phyloP scores from a whole-genome alignment of 2,329 filamentous ascomycete genomes.

The Emydomyces testavorans region DNA sequence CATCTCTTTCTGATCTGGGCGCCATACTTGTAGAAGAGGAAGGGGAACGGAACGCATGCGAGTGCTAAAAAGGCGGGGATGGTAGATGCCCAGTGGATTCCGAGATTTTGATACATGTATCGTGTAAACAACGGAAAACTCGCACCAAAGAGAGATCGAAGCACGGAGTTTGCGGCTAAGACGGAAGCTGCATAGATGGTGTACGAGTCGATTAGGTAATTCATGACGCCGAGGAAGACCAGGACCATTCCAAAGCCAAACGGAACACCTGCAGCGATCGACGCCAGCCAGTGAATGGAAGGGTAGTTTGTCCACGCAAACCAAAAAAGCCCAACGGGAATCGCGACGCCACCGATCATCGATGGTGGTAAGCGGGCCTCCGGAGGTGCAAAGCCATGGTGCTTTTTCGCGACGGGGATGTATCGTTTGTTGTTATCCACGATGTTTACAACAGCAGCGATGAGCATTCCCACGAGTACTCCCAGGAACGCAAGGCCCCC shows the following conservation, averaged over 20 bases:
- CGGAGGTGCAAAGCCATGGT: slow-evolving; percentile 49
- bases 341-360: slow-evolving; percentile 49
- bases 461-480: slow-evolving; percentile 54
- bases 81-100: slow-evolving; percentile 64
- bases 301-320: slow-evolving; percentile 56
- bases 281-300: slow-evolving; percentile 45
- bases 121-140: slow-evolving; percentile 66
- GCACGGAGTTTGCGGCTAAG: slow-evolving; percentile 64
- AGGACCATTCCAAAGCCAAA: slow-evolving; percentile 47
- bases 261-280: slow-evolving; percentile 40
- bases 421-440: slow-evolving; percentile 51
- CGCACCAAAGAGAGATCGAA: slow-evolving; percentile 66
- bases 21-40: slow-evolving; percentile 66
- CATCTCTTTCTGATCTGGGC: slow-evolving; percentile 51
- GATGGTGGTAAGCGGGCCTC: slow-evolving; percentile 54
- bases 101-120: slow-evolving; percentile 41
- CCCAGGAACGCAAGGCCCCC: slow-evolving; percentile 57
- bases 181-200: slow-evolving; percentile 67
- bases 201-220: slow-evolving; percentile 58
- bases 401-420: slow-evolving; percentile 33
- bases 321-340: slow-evolving; percentile 56
- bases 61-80: slow-evolving; percentile 64
- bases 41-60: slow-evolving; percentile 60
- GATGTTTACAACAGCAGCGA: slow-evolving; percentile 42
- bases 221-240: slow-evolving; percentile 55